Percentiles rank a stretch among this genome's conserved stretches.
Conservation (phyloP, 495 filamentous ascomycete species). For the Aspergillus bertholletiae region DNA sequence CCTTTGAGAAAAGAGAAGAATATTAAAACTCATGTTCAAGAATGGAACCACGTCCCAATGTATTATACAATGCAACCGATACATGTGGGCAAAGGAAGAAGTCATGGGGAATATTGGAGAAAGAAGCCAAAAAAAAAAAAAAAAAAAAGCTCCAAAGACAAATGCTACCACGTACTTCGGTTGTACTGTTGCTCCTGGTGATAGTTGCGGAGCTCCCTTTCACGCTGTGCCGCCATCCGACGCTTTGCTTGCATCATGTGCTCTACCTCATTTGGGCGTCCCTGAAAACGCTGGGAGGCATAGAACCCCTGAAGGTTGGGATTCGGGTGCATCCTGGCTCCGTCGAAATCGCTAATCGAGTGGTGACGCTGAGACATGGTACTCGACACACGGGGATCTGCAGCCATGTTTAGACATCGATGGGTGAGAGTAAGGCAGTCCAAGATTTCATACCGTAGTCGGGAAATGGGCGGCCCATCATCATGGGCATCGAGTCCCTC, state of each 20-base stretch:
- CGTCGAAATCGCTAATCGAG: slow-evolving; percentile 84
- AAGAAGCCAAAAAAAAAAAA: slow-evolving; percentile 24
- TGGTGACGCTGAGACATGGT: slow-evolving; percentile 63
- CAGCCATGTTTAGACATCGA: slow-evolving; percentile 20
- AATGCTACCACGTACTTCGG: slow-evolving; percentile 75
- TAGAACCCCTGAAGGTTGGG: slow-evolving; percentile 92
- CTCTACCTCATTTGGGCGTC: slow-evolving; percentile 91
- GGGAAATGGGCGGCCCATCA: slow-evolving; percentile 60
- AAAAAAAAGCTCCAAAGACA: slow-evolving; percentile 27
- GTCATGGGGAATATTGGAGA: slow-evolving; percentile 34
- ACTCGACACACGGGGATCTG: slow-evolving; percentile 49
- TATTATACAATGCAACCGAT: slow-evolving; percentile 49
- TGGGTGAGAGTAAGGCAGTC: slow-evolving; percentile 5
- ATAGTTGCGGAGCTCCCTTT: slow-evolving; percentile 98
- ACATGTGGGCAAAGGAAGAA: slow-evolving; percentile 32
- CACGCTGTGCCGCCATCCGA: slow-evolving; percentile 96
- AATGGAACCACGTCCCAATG: slow-evolving; percentile 31
- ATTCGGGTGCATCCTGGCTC: slow-evolving; percentile 63
- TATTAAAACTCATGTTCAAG: slow-evolving; percentile 47
- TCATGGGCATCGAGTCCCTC: slow-evolving; percentile 80
- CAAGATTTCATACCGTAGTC: slow-evolving; percentile 46
- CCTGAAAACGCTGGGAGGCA: slow-evolving; percentile 86
- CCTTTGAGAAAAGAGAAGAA: slow-evolving; percentile 52
- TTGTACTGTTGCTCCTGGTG: slow-evolving; percentile 99
- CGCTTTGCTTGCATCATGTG: slow-evolving; percentile 98